A percentile compares a stretch with the other conserved stretches of the same genome.
These are phyloP conservation scores for Metschnikowia vanudenii DNA, from an alignment of 805 yeast species.

Conservation along the genomic window DNA sequence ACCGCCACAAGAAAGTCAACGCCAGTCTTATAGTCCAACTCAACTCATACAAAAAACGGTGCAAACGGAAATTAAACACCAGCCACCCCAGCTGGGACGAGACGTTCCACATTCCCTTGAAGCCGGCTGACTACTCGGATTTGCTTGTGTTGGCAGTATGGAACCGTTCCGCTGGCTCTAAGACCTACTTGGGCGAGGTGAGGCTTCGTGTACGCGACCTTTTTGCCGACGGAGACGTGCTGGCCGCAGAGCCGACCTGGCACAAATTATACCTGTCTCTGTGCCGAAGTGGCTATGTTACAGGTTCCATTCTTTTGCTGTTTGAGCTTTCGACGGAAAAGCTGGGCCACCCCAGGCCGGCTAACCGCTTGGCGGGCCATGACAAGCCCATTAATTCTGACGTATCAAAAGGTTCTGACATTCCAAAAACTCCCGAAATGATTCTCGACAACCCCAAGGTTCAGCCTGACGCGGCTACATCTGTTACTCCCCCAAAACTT, in stretches of 20 bases:
- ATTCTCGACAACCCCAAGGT: too few relatives aligned
- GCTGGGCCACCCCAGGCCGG: not conserved
- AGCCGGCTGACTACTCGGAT: conserved; percentile 28
- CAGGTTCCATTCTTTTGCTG: conserved; percentile 47
- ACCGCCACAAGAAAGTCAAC: conserved; percentile 26
- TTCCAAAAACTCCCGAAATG: too few relatives aligned
- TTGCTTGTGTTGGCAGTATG: conserved; percentile 36
- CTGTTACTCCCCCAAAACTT: not conserved
- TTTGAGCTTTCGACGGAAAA: conserved; percentile 38
- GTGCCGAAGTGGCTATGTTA: conserved; percentile 41
- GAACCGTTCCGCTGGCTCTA: conserved; percentile 39
- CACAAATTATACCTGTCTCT: conserved; percentile 42
- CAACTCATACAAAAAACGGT: conserved; percentile 29
- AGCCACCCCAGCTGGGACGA: conserved; percentile 43
- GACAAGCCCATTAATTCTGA: too few relatives aligned
- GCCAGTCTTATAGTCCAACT: conserved; percentile 39
- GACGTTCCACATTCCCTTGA: conserved; percentile 31
- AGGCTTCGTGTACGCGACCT: conserved; percentile 31
- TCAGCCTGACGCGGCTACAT: not conserved
- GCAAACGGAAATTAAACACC: conserved; percentile 33
- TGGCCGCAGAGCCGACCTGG: conserved; percentile 41
- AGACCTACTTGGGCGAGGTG: conserved; percentile 41
- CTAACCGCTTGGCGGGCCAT: too few relatives aligned
- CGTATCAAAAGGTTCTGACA: too few relatives aligned
- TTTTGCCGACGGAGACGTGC: conserved; percentile 20